Percentiles rank a stretch among this genome's conserved stretches.
Conservation (phyloP, 768 basidiomycete species). For the Boletus rex-veris region DNA sequence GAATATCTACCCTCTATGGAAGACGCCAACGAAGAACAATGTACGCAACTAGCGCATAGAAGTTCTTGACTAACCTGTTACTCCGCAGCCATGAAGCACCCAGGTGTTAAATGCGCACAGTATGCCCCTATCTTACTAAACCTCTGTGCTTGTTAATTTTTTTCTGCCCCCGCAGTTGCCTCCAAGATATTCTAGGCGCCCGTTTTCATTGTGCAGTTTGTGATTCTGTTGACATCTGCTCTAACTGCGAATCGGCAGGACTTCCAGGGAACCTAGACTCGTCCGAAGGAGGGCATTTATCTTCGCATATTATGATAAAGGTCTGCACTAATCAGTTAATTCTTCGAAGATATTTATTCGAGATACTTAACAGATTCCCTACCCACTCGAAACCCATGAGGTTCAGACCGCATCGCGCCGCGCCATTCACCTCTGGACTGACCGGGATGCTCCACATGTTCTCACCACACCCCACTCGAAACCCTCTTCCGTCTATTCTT, state of each 20-base stretch:
- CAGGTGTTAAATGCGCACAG: conserved; percentile 84
- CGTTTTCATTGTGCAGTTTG: conserved; percentile 93
- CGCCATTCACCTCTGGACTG: conserved; percentile 73
- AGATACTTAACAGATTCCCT: conserved; percentile 63
- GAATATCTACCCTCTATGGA: conserved; percentile 33
- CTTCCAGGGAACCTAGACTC: conserved; percentile 80
- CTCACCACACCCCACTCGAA: conserved; percentile 47
- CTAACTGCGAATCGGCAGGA: conserved; percentile 83
- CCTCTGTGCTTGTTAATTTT: neutral
- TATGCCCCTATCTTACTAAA: conserved; percentile 38
- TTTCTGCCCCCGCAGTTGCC: conserved; percentile 51
- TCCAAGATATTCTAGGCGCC: conserved; percentile 87
- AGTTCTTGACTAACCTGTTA: conserved; percentile 1
- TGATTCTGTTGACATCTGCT: conserved; percentile 78
- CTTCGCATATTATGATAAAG: conserved; percentile 94
- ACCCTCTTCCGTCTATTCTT: conserved; percentile 56
- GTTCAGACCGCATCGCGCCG: conserved; percentile 72
- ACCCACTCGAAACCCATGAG: conserved; percentile 70
- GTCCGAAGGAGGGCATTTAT: conserved; percentile 71
- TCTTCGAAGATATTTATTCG: neutral
- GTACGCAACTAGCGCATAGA: conserved; percentile 38
- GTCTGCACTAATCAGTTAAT: conserved; percentile 34
- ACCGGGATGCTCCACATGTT: conserved; percentile 66
- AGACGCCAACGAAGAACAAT: conserved; percentile 54
- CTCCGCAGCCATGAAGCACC: conserved; percentile 64